Base-by-base conservation (phyloP, 225 moss, liverwort and hornwort genomes). In the Antitrichia curtipendula region DNA sequence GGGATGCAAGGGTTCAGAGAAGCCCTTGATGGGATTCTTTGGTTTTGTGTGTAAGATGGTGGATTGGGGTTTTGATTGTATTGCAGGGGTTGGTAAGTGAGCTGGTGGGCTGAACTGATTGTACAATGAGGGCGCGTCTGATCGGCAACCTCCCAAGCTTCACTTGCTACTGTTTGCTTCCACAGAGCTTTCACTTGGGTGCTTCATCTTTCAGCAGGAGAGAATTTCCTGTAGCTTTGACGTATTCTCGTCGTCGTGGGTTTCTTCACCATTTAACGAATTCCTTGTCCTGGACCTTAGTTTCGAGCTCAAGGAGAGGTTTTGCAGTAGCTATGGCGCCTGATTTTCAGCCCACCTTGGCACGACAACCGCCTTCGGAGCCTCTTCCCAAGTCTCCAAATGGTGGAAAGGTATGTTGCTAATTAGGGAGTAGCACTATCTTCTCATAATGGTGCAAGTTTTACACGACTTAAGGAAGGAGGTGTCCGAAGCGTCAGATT, bases 351-450 rank as follows among this genome's bases (percentile, higher is more conserved):
- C 89, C 96, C 64, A 53, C 72, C 50, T 86, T 88, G 80, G 96
- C 96, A 47, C 90, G 98, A 58, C 85, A 94, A 53, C 95, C 96
- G 13, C 86, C 92, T 4, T 63, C 94, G 49, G 91, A 90, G 80
- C 90, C 95, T 86, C 90, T 95, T 12, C 92, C 93, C 32, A 84
- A 91, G 78, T 85, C 94, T 63, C 89, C 96, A 22, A 90, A 88
- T 69, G 94, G 91, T 77, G 89, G 91, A 59, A 94, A 94, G 94
- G 96, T 97, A 54, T 41, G 43, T 71, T 43, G 5, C 40, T 23
- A 8, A 40, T 14, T 78, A 53, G 61, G 52, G 60, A 62, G 61
- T 38, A 25, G 23, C 15, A 31, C 50, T 36, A 40, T 66, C 59
- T 38, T 88, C 64, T 72, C 47, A 10, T 38, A 43, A 64, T 64